Evolutionary conservation across 2,329 filamentous ascomycete species (phyloP), one percentile per base, ranked within the genome.

Genomic region (Cytospora piceae): DNA sequence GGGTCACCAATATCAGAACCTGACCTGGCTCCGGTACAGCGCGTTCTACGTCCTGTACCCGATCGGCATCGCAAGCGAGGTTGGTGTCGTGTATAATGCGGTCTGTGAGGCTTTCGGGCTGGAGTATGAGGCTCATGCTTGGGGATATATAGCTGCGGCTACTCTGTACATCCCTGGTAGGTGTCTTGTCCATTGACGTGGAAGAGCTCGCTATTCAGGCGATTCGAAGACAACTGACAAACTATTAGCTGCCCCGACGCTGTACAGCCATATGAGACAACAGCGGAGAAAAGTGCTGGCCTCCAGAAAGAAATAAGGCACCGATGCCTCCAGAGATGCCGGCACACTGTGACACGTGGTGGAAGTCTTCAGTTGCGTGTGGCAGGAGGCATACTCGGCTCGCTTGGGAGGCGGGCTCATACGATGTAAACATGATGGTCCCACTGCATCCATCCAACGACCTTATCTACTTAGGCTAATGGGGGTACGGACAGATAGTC

Each of bases 1-100:
- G n/a, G 66, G 66, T 8, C 59, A 66, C 56, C 63, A 66, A 52
- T 67, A 67, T 56, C 17, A 20, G 22, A 63, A 46, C 24, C 27
- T 68, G 42, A 60, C 58, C 59, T 68, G 63, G 66, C 55, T 61
- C 32, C 66, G 63, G 15, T 66, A 68, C 59, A 68, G 59, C 59
- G 66, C 66, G 27, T 68, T 66, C 42, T 66, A 68, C 34, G 24
- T 66, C 12, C 29, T 68, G 24, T 68, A 68, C 22, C 66, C 66
- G 9, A 37, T 66, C 12, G 66, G 66, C 12, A 66, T 68, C 34
- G 55, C 60, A 34, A 63, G 63, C 4, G 66, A 66, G 56, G 27
- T 66, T 4, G 66, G 55, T 1, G 59, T 68, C 6, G 66, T 66
- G 31, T 61, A 54, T 15, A 27, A 34, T 27, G 64, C 66, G 11